phyloP scores from a whole-genome alignment of 768 basidiomycete species.

The Clavaria fumosa region DNA sequence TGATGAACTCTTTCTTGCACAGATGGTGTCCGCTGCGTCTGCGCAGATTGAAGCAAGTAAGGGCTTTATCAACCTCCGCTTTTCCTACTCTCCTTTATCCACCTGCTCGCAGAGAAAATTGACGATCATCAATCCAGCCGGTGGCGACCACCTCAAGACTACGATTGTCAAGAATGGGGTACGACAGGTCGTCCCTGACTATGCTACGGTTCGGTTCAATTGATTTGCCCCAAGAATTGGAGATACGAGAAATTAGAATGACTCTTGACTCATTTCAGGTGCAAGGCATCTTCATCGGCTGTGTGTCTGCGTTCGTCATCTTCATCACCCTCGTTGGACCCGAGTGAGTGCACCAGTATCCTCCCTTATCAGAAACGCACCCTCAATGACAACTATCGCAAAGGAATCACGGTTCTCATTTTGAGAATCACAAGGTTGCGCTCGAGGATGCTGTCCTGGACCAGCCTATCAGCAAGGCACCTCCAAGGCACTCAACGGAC shows the following conservation, averaged over 20 bases:
- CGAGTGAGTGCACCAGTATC: conserved; percentile 29
- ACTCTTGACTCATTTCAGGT: conserved; percentile 27
- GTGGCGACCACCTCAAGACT: conserved; percentile 40
- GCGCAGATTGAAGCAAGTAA: conserved; percentile 67
- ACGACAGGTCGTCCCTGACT: conserved; percentile 36
- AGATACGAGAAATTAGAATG: conserved; percentile 13
- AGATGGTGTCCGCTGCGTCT: conserved; percentile 56
- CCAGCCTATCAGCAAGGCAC: too few species aligned
- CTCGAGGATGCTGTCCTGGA: conserved; percentile 37
- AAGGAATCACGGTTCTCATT: conserved; percentile 62
- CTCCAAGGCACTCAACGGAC: too few species aligned
- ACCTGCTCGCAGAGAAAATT: too few species aligned
- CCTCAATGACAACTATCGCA: not conserved
- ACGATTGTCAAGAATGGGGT: conserved; percentile 31
- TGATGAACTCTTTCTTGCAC: not conserved
- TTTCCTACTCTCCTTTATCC: not conserved
- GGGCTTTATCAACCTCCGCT: conserved; percentile 10
- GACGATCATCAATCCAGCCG: conserved; percentile 28
- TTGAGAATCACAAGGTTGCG: conserved; percentile 69
- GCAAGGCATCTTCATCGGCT: conserved; percentile 79
- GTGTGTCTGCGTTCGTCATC: conserved; percentile 63
- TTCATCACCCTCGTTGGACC: conserved; percentile 67
- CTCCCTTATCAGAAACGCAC: not conserved
- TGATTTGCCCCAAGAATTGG: not conserved
- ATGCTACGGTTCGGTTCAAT: conserved; percentile 29